Base-by-base conservation (phyloP, 208 protist species). In the Trichomonas tenax region DNA sequence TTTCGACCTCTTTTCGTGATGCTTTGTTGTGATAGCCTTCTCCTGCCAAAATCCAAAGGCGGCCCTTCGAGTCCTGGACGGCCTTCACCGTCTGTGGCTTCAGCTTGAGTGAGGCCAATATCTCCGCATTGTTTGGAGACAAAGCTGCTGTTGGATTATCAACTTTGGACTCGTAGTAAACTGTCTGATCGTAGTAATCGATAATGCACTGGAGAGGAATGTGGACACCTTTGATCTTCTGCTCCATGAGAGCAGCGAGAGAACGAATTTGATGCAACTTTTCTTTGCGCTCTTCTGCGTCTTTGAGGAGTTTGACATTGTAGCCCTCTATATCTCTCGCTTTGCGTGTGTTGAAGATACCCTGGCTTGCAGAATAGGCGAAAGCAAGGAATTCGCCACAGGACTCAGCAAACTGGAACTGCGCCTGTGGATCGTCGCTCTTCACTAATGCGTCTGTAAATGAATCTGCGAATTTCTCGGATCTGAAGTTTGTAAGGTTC, bases 331-430 rank as follows among this genome's bases (percentile, higher is more conserved):
- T 48, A 44, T 17, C 40, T 36, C 41, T 90, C 15, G 48, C 48
- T 48, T 17, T 36, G n/a, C 48, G 21, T 10, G 11, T 17, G 3
- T 45, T 4, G 23, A 90, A 90, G 3, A 45, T 23, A 3, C 41
- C 41, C n/a, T 90, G 36, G 3, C 40, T 36, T 45, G 8, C 6
- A 23, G 82, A 48, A 48, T 90, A 41, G 21, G 40, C 36, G 9
- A 90, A 38, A n/a, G 40, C 41, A 48, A 90, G 82, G 48, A 90
- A 90, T 48, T 90, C 82, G 23, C 82, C 82, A 48, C 82, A 90
- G n/a, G 41, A 23, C 48, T 90, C 82, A n/a, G 82, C 82, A 48
- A 90, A 90, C n/a, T 90, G 34, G 41, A 90, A 90, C 48, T 90
- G 82, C 14, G 82, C 34, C n/a, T 90, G n/a, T 48, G 82, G 82